phyloP scores from a whole-genome alignment of 768 basidiomycete species.

The Gelatoporia subvermispora region DNA sequence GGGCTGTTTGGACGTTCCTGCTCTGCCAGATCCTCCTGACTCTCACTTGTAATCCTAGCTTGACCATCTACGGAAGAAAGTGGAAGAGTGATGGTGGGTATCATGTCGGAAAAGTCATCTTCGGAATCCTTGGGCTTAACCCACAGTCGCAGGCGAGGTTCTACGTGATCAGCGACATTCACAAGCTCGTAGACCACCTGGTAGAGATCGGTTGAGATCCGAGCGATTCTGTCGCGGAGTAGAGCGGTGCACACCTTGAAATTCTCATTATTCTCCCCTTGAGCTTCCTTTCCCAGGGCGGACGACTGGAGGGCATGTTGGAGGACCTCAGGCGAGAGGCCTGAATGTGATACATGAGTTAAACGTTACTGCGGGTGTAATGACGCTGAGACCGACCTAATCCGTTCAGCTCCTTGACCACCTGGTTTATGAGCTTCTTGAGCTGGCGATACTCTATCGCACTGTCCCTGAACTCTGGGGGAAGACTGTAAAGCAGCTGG shows the following conservation, averaged over 20 bases:
- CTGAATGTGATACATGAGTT: constrained; percentile 6
- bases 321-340: constrained; percentile 30
- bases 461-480: constrained; percentile 70
- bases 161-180: constrained; percentile 40
- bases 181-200: constrained; percentile 56
- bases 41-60: too few relatives aligned
- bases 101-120: too few relatives aligned
- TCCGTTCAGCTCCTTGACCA: constrained; percentile 70
- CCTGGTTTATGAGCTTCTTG: constrained; percentile 84
- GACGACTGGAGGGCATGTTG: constrained; percentile 19
- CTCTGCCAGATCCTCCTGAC: too few relatives aligned
- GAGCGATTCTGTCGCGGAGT: too few relatives aligned
- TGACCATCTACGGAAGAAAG: too few relatives aligned
- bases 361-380: background rate
- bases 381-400: constrained; percentile 35
- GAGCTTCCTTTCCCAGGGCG: background rate
- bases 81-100: too few relatives aligned
- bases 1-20: too few relatives aligned
- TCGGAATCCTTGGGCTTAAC: constrained; percentile 19
- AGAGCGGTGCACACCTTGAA: background rate
- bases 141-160: constrained; percentile 55
- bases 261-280: background rate
- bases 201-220: constrained; percentile 9
- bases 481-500: constrained; percentile 59
- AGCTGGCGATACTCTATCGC: constrained; percentile 90